Base-by-base conservation (phyloP, 306 rosid species). In the Macrotyloma uniflorum region DNA sequence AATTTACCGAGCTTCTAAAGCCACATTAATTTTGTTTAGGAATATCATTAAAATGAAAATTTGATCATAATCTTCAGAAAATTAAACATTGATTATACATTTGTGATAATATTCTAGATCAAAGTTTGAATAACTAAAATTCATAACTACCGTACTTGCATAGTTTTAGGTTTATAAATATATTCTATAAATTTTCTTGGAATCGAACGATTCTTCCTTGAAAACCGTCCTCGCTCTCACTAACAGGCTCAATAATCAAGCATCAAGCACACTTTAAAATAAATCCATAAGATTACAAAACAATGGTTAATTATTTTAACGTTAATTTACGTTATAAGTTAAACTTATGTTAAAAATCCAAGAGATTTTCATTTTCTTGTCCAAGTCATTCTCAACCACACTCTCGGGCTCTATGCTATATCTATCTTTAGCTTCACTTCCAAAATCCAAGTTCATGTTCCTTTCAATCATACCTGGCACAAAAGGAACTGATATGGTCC, bases 401-500 rank as follows among this genome's bases (percentile, higher is more conserved):
- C n/a, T 16, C 26, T 16, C 7, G 2, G n/a, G 2, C n/a, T 36
- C 53, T 19, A 0, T 7, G 13, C 3, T 11, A 0, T 5, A 35
- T 18, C 69, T 19, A 32, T 32, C 28, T 64, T 51, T 38, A n/a
- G 33, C 43, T 16, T 65, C 26, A 50, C 16, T 66, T 38, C 51
- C 63, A 65, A 35, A n/a, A 68, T 49, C 40, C 64, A 24, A 76
- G 32, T 19, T 5, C 19, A 15, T 19, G 23, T 7, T 47, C 7
- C 64, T 49, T 49, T 54, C 43, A 46, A 36, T 57, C 16, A 20
- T 55, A 55, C 24, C n/a, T 66, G 2, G 50, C 62, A 81, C 80
- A 73, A 74, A 70, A 79, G 82, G 79, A 63, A 30, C 16, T 65
- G 30, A 80, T 16, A 33, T 55, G 67, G 71, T 77, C 61, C 43